Base-by-base conservation (phyloP, 2,329 filamentous ascomycete species). In the Aspergillus awamori region DNA sequence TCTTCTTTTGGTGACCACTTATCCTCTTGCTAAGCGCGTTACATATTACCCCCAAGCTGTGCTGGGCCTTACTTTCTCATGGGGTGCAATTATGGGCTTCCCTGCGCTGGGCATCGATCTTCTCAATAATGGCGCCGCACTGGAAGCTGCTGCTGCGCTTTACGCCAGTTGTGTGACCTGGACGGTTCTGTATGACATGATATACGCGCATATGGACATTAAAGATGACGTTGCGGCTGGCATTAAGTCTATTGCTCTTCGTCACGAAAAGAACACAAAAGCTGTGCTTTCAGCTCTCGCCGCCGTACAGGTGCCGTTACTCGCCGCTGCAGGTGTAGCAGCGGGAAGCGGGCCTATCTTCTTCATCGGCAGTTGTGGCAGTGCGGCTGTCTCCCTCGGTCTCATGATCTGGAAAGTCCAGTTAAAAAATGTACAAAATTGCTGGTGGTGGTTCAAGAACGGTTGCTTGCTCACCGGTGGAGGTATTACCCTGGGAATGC, bases 391-490 rank as follows among this genome's bases (percentile, higher is more conserved):
- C 36, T 82, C 85, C 2, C 75, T 87, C 24, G 83, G 79, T 1
- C 80, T 82, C 15, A 87, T 87, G 84, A 86, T 88, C 20, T 82
- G 81, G 75, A 82, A 78, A 61, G 86, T 88, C 28, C 80, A 82
- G 58, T 68, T 88, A 63, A 83, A 85, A 61, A 82, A 81, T 55
- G 83, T 86, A 53, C 76, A 77, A 63, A 82, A 85, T 67, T 88
- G 86, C 67, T 87, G 85, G 84, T 86, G 83, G 81, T 88, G 86
- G 86, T 88, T 88, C 68, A 84, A 80, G 60, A 84, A 86, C 58
- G 86, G 86, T 24, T 85, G 84, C 41, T 85, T 84, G 80, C 78
- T 87, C 61, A 87, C 86, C 17, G 86, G 86, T 22, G 85, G 86
- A 17, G 83, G 79, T 1, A 86, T 88, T 58, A 79, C 82, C 15